Conservation (phyloP, 495 filamentous ascomycete genomes). For the Xylaria palmicola region DNA sequence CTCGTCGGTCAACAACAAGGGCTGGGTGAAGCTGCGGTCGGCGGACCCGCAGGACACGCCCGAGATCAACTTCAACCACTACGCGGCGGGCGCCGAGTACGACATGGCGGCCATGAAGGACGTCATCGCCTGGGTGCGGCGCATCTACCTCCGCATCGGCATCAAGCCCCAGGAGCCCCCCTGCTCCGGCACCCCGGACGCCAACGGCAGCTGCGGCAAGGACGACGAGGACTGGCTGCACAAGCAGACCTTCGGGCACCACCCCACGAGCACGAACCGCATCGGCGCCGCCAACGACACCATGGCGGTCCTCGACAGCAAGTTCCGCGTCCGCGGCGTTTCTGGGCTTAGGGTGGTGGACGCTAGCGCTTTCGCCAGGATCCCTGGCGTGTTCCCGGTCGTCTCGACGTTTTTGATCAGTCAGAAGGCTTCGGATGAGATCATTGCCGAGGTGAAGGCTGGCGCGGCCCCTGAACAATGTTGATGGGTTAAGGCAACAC, state of each 20-base stretch:
- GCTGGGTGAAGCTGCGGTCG: slow-evolving; percentile 34
- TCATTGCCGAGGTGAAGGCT: slow-evolving; percentile 39
- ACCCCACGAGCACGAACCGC: slow-evolving; percentile 41
- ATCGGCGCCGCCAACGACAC: slow-evolving; percentile 46
- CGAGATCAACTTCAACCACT: slow-evolving; percentile 42
- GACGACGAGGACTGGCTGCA: slow-evolving; percentile 41
- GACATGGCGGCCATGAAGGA: slow-evolving; percentile 40
- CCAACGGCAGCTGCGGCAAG: slow-evolving; percentile 28
- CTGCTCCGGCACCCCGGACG: slow-evolving; percentile 24
- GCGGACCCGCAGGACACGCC: slow-evolving; percentile 35
- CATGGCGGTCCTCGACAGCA: slow-evolving; percentile 44
- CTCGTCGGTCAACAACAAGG: slow-evolving; percentile 31
- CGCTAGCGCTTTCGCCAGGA: slow-evolving; percentile 46
- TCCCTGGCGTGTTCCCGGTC: slow-evolving; percentile 52
- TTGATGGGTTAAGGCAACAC: not conserved
- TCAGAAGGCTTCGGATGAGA: slow-evolving; percentile 60
- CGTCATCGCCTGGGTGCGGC: slow-evolving; percentile 33
- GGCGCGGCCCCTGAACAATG: not conserved
- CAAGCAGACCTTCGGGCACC: slow-evolving; percentile 45
- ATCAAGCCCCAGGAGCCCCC: slow-evolving; percentile 37
- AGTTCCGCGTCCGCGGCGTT: slow-evolving; percentile 44
- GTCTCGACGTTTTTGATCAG: slow-evolving; percentile 57
- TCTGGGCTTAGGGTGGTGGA: slow-evolving; percentile 47
- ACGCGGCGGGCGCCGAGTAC: slow-evolving; percentile 25
- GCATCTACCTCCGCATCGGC: slow-evolving; percentile 27